Evolutionary conservation across 371 early-diverging fungal species (phyloP).

Genomic region (Mucor lusitanicus): DNA sequence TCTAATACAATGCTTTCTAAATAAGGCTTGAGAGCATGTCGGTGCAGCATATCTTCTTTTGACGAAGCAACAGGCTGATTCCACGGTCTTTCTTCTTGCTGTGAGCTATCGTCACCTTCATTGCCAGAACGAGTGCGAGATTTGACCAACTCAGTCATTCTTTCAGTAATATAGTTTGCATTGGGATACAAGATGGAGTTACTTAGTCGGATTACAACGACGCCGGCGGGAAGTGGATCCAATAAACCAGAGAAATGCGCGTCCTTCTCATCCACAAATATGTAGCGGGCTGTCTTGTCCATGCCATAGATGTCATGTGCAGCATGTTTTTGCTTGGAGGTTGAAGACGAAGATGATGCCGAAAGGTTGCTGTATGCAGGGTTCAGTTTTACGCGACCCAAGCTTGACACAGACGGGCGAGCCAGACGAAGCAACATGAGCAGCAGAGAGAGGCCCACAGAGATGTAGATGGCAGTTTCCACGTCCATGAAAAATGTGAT

Average conservation of each 20-base stretch:
- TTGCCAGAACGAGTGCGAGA: constrained; percentile 22
- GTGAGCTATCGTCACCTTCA: constrained; percentile 22
- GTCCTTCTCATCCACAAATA: constrained; percentile 22
- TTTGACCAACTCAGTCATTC: constrained; percentile 9
- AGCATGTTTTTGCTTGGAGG: neutral
- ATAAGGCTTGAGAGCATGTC: constrained; percentile 35
- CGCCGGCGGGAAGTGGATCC: constrained; percentile 10
- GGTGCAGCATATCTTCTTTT: constrained; percentile 40
- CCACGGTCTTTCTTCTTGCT: constrained; percentile 43
- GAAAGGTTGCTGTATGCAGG: neutral
- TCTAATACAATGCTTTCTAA: constrained; percentile 79
- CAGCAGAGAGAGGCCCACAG: constrained; percentile 56
- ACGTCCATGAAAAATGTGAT: constrained; percentile 65
- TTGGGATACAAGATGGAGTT: constrained; percentile 23
- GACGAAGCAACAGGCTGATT: constrained; percentile 22
- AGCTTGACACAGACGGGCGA: constrained; percentile 46
- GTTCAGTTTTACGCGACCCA: constrained; percentile 27
- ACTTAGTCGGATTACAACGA: constrained; percentile 14
- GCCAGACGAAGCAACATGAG: constrained; percentile 65
- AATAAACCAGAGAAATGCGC: neutral
- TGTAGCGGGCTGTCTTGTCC: constrained; percentile 9
- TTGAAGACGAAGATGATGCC: neutral
- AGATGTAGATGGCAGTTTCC: constrained; percentile 65
- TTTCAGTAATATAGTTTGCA: constrained; percentile 16
- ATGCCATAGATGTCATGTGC: neutral